A percentile compares a stretch with the other conserved stretches of the same genome.
phyloP scores from a whole-genome alignment of 1,139 yeast species.

The Nakaseomyces bracarensis region DNA sequence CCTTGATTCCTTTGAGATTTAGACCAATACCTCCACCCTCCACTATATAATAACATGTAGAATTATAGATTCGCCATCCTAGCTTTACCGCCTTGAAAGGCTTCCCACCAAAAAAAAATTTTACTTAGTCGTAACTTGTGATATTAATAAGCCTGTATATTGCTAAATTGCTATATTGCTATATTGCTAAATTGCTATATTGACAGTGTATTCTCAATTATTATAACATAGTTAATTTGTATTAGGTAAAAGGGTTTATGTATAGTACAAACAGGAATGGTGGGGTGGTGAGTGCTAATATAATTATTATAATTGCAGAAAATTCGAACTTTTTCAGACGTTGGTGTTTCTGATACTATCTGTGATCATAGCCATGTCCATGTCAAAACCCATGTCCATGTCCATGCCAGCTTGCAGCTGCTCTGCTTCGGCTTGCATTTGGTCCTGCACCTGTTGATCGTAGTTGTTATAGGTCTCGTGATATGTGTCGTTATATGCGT shows the following conservation, averaged over 20 bases:
- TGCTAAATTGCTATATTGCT: too few relatives aligned
- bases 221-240: too few relatives aligned
- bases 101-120: conserved; percentile 2
- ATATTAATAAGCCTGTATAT: too few relatives aligned
- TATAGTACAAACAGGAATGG: too few relatives aligned
- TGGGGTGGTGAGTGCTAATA: too few relatives aligned
- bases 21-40: too few relatives aligned
- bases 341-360: conserved; percentile 6
- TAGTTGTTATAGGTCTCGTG: background rate
- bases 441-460: conserved; percentile 1
- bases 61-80: background rate
- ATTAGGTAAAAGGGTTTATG: too few relatives aligned
- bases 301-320: too few relatives aligned
- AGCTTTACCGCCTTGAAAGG: background rate
- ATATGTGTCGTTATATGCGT: background rate
- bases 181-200: too few relatives aligned
- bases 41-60: background rate
- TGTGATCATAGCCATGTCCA: conserved; percentile 6
- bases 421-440: conserved; percentile 5
- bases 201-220: too few relatives aligned
- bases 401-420: conserved; percentile 5
- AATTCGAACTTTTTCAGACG: too few relatives aligned
- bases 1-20: too few relatives aligned
- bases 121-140: background rate
- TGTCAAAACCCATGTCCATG: conserved; percentile 4